phyloP scores from a whole-genome alignment of 148 eudicot species.

The Talinum fruticosum region DNA sequence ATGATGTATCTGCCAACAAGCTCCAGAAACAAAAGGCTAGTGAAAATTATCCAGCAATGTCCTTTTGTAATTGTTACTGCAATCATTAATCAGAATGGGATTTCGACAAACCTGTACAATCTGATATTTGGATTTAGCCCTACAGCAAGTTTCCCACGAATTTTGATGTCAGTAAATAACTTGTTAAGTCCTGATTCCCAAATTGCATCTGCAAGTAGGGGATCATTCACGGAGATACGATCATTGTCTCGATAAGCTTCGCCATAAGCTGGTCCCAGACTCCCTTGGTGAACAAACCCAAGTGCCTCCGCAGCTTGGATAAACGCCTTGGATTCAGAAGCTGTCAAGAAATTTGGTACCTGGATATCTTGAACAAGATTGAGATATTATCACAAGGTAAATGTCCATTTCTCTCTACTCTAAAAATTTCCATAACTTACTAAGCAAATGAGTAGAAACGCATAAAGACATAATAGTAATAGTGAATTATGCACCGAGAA shows the following conservation, averaged over 20 bases:
- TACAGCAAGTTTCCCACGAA: conserved; percentile 79
- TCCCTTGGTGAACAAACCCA: conserved; percentile 94
- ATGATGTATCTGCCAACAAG: too few species aligned
- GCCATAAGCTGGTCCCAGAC: conserved; percentile 86
- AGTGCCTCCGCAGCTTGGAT: conserved; percentile 67
- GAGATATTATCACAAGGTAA: neutral
- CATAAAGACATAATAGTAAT: neutral
- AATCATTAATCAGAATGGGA: neutral
- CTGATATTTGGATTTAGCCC: conserved; percentile 92
- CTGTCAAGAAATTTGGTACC: conserved; percentile 65
- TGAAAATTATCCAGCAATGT: neutral
- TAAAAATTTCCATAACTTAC: neutral
- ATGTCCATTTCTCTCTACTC: neutral
- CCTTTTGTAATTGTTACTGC: neutral
- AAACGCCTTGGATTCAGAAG: conserved; percentile 75
- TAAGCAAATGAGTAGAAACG: neutral
- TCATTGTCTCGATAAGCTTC: conserved; percentile 98
- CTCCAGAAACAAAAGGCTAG: neutral
- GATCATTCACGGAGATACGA: conserved; percentile 71
- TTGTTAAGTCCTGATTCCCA: conserved; percentile 82
- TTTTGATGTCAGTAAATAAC: conserved; percentile 51
- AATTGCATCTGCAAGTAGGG: conserved; percentile 58
- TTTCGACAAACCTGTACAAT: conserved; percentile 65
- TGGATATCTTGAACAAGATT: conserved; percentile 39
- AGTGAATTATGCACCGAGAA: neutral